phyloP scores from a whole-genome alignment of 306 rosid genomes.

The Luffa acutangula region DNA sequence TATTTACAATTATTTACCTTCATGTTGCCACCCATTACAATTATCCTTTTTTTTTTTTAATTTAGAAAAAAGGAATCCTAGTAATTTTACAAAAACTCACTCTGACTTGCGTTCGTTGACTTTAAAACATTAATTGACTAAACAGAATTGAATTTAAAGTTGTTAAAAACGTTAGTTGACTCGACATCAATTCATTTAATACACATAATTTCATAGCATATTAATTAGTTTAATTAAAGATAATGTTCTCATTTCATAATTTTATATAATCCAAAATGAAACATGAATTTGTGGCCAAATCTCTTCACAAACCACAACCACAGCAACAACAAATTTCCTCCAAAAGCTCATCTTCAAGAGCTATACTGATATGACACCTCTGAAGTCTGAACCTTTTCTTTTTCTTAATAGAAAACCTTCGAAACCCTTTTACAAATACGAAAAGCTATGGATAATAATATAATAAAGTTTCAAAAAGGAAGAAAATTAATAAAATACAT shows the following conservation, averaged over 20 bases:
- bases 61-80: no score
- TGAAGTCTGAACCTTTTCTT: background rate
- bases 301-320: background rate
- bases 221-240: background rate
- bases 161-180: background rate
- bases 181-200: no score
- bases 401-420: background rate
- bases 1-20: no score
- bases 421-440: background rate
- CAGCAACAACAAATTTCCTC: background rate
- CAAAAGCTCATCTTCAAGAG: background rate
- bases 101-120: background rate
- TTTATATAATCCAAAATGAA: background rate
- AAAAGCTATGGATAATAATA: background rate
- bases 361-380: background rate
- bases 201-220: background rate
- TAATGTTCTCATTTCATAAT: background rate
- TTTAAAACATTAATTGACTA: background rate
- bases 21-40: no score
- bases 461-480: background rate
- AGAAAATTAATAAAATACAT: background rate
- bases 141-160: no score
- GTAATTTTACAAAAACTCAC: no score
- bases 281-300: background rate
- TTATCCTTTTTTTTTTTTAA: no score